Conservation (phyloP, 2,329 filamentous ascomycete species). For the Metarhizium album region DNA sequence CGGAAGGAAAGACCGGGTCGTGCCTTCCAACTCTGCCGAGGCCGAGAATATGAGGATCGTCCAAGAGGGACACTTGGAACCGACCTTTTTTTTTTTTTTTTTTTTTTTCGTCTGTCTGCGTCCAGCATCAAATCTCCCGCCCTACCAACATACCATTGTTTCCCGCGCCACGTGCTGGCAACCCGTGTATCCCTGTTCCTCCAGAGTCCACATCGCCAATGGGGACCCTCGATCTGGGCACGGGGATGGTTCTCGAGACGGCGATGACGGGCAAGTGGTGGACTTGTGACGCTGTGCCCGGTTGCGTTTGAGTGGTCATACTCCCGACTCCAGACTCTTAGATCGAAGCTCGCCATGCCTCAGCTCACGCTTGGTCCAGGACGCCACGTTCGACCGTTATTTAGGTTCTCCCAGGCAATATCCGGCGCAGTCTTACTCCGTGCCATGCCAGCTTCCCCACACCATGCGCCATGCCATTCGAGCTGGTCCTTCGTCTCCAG, state of each 20-base stretch:
- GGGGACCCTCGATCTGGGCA: conserved; percentile 1
- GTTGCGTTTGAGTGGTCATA: too few relatives aligned
- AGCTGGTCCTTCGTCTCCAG: background rate
- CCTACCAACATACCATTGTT: background rate
- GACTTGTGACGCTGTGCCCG: too few relatives aligned
- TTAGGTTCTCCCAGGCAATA: background rate
- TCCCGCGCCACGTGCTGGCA: too few relatives aligned
- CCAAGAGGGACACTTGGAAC: too few relatives aligned
- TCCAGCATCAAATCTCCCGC: background rate
- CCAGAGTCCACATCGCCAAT: conserved; percentile 5
- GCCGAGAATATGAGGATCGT: too few relatives aligned
- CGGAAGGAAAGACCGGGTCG: background rate
- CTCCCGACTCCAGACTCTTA: background rate
- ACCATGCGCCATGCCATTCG: background rate
- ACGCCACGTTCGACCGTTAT: background rate
- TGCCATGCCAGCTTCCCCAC: background rate
- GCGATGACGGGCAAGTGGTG: too few relatives aligned
- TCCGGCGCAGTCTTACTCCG: too few relatives aligned
- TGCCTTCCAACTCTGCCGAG: background rate
- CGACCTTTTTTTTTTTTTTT: too few relatives aligned
- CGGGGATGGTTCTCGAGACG: too few relatives aligned
- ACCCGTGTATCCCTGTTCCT: background rate
- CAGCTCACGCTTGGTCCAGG: background rate
- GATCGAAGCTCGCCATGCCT: background rate
- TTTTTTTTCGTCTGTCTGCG: background rate